A percentile compares a stretch with the other conserved stretches of the same genome.
phyloP scores from a whole-genome alignment of 2,329 filamentous ascomycete species.

The Cladophialophora bantiana region DNA sequence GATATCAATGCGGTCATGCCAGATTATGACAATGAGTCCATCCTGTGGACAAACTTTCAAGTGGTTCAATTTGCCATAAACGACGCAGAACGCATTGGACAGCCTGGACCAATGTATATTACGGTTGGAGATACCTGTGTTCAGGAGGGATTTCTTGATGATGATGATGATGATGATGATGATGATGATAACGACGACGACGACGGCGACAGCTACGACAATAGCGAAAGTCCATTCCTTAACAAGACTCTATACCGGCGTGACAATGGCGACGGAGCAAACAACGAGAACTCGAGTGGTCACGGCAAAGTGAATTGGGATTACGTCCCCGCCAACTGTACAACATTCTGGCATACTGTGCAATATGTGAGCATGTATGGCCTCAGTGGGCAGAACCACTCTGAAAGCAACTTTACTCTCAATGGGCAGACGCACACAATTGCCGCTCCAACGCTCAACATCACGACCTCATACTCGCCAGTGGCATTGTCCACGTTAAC shows the following conservation, averaged over 20 bases:
- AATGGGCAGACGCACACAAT: slow-evolving; percentile 25
- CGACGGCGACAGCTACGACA: neutral
- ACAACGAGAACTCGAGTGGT: neutral
- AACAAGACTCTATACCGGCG: slow-evolving; percentile 1
- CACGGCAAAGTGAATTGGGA: slow-evolving; percentile 24
- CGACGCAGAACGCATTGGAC: slow-evolving; percentile 33
- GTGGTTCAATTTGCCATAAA: slow-evolving; percentile 33
- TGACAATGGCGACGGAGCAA: slow-evolving; percentile 6
- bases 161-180: slow-evolving; percentile 19
- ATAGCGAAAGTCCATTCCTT: neutral
- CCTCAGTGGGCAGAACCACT: slow-evolving; percentile 7
- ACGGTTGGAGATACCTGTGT: slow-evolving; percentile 23
- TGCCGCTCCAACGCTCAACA: slow-evolving; percentile 31
- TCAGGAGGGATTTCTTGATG: slow-evolving; percentile 22
- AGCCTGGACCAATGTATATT: slow-evolving; percentile 25
- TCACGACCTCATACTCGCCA: slow-evolving; percentile 29
- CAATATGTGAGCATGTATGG: slow-evolving; percentile 32
- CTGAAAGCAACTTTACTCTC: slow-evolving; percentile 25
- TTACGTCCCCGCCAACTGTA: slow-evolving; percentile 33
- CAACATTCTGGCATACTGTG: slow-evolving; percentile 31
- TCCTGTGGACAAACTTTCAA: slow-evolving; percentile 41
- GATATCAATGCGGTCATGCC: slow-evolving; percentile 41
- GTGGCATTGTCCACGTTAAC: slow-evolving; percentile 17
- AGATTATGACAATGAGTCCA: slow-evolving; percentile 35
- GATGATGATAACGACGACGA: slow-evolving; percentile 7